phyloP scores from a whole-genome alignment of 2,329 filamentous ascomycete genomes.

The Xylariaceae sp. region DNA sequence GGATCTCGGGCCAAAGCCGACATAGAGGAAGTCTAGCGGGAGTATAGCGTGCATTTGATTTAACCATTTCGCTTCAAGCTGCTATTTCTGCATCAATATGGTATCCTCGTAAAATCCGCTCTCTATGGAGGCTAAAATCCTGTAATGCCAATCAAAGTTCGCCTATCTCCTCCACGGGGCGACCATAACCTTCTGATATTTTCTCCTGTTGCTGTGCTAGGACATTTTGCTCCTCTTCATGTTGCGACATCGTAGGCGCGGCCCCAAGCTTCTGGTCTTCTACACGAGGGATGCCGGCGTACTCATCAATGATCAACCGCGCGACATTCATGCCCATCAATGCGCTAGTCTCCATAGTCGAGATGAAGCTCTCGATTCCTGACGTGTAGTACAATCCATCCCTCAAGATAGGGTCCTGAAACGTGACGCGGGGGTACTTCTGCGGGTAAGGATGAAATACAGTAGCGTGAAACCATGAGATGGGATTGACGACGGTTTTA shows the following conservation, averaged over 20 bases:
- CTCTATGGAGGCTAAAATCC: neutral
- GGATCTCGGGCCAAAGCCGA: too few species aligned
- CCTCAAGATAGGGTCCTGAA: slow-evolving; percentile 78
- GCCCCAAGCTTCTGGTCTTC: slow-evolving; percentile 8
- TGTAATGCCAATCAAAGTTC: slow-evolving; percentile 7
- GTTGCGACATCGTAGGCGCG: neutral
- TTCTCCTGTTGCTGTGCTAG: slow-evolving; percentile 11
- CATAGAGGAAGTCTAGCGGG: too few species aligned
- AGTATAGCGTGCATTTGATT: too few species aligned
- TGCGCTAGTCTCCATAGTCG: slow-evolving; percentile 95
- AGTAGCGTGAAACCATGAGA: slow-evolving; percentile 81
- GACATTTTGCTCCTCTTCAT: slow-evolving; percentile 25
- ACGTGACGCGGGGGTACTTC: slow-evolving; percentile 82
- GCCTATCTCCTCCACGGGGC: neutral
- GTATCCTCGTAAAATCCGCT: too few species aligned
- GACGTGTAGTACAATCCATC: slow-evolving; percentile 73
- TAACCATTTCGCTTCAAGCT: too few species aligned
- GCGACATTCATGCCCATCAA: slow-evolving; percentile 90
- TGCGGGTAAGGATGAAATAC: slow-evolving; percentile 87
- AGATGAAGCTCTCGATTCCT: slow-evolving; percentile 91
- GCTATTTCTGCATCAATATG: too few species aligned
- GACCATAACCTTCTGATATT: neutral
- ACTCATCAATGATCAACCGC: slow-evolving; percentile 70
- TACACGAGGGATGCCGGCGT: slow-evolving; percentile 27
- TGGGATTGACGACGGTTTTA: slow-evolving; percentile 50